Conservation (phyloP, 805 yeast genomes). For the Cyberlindnera mrakii region DNA sequence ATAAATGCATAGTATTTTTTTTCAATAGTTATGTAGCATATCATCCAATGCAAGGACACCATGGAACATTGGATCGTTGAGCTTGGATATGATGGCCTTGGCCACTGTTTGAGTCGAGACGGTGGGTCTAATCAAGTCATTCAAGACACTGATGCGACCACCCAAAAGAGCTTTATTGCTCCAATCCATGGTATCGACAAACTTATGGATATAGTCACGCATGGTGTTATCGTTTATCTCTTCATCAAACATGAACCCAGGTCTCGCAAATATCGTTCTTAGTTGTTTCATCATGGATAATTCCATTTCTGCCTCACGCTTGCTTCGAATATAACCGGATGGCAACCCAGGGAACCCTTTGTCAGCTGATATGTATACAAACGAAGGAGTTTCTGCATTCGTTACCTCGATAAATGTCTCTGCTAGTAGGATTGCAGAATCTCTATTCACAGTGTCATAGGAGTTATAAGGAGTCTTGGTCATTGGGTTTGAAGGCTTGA, state of each 20-base stretch:
- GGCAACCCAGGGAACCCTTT: conserved; percentile 63
- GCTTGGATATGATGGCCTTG: conserved; percentile 44
- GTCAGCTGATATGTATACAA: conserved; percentile 81
- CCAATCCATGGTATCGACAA: conserved; percentile 37
- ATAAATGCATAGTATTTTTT: not conserved
- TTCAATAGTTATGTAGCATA: conserved; percentile 19
- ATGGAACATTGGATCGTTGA: conserved; percentile 41
- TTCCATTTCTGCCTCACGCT: conserved; percentile 70
- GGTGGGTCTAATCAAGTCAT: conserved; percentile 51
- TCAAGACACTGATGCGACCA: conserved; percentile 33
- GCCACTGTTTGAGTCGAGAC: conserved; percentile 69
- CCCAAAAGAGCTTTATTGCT: conserved; percentile 38
- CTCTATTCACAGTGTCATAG: conserved; percentile 61
- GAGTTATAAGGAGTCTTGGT: conserved; percentile 36
- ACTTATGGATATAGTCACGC: conserved; percentile 36
- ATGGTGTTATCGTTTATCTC: conserved; percentile 25
- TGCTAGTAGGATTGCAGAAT: conserved; percentile 62
- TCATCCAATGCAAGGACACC: conserved; percentile 61
- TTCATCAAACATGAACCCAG: conserved; percentile 78
- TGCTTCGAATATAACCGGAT: conserved; percentile 63
- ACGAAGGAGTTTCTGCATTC: conserved; percentile 31
- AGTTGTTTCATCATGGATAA: conserved; percentile 38
- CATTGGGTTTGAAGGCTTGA: conserved; percentile 56
- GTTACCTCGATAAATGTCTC: conserved; percentile 37
- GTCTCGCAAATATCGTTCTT: conserved; percentile 64